These are phyloP conservation scores for Xylariales sp. DNA, from an alignment of 2,329 filamentous ascomycete species.

Conservation along the genomic window DNA sequence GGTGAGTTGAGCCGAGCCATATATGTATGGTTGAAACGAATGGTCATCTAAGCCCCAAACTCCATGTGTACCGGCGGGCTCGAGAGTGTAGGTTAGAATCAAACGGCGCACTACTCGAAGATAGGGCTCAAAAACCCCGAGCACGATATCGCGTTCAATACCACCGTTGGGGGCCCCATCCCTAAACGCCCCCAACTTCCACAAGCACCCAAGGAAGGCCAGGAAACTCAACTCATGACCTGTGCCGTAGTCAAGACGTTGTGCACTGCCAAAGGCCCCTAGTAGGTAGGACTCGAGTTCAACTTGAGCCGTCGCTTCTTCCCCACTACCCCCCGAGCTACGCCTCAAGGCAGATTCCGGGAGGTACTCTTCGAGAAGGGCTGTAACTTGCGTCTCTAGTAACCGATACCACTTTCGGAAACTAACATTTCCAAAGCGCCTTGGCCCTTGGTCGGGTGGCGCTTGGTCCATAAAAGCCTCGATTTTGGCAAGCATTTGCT, in stretches of 20 bases:
- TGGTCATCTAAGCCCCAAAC: slow-evolving; percentile 99
- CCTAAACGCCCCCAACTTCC: slow-evolving; percentile 87
- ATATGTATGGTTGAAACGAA: slow-evolving; percentile 92
- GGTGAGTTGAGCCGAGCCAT: slow-evolving; percentile 90
- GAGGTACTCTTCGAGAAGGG: slow-evolving; percentile 68
- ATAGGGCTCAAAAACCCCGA: slow-evolving; percentile 85
- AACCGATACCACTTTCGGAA: slow-evolving; percentile 86
- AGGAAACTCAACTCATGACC: slow-evolving; percentile 96
- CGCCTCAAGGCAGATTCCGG: slow-evolving; percentile 53
- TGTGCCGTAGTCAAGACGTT: slow-evolving; percentile 93
- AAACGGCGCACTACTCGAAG: slow-evolving; percentile 79
- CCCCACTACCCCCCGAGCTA: slow-evolving; percentile 37
- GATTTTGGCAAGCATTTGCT: slow-evolving; percentile 73
- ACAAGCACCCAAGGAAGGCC: slow-evolving; percentile 88
- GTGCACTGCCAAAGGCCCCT: slow-evolving; percentile 86
- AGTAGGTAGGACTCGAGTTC: slow-evolving; percentile 85
- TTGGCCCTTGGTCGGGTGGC: slow-evolving; percentile 85
- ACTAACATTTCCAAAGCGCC: slow-evolving; percentile 91
- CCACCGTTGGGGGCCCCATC: slow-evolving; percentile 63
- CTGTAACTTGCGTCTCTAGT: slow-evolving; percentile 69
- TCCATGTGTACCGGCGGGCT: slow-evolving; percentile 94
- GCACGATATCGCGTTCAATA: slow-evolving; percentile 81
- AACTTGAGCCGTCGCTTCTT: slow-evolving; percentile 62
- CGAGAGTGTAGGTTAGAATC: slow-evolving; percentile 90
- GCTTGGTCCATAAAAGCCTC: slow-evolving; percentile 77